A percentile compares a stretch with the other conserved stretches of the same genome.
phyloP scores from a whole-genome alignment of 495 filamentous ascomycete genomes.

The Annulohypoxylon moriforme region DNA sequence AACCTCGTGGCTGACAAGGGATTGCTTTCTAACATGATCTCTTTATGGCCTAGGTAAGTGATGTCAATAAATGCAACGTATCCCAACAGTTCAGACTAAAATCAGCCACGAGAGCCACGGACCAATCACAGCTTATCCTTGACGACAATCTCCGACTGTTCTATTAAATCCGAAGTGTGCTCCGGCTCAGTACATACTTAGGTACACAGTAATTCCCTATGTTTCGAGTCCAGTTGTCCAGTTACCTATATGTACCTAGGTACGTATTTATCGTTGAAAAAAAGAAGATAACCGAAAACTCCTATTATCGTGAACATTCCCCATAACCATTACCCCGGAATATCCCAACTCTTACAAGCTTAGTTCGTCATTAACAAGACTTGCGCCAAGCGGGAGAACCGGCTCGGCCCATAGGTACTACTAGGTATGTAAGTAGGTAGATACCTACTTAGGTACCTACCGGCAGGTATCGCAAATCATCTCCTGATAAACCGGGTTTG shows the following conservation, averaged over 20 bases:
- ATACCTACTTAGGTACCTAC: too few relatives aligned
- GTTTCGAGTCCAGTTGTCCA: too few relatives aligned
- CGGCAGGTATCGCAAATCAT: conserved; percentile 6
- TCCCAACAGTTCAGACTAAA: conserved; percentile 1
- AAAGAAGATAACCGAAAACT: too few relatives aligned
- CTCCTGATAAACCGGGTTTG: background rate
- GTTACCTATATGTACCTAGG: background rate
- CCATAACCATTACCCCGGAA: background rate
- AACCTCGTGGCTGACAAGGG: conserved; percentile 7
- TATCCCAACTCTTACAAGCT: background rate
- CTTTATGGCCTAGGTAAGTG: conserved; percentile 8
- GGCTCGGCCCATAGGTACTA: background rate
- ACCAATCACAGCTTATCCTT: background rate
- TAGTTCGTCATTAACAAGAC: background rate
- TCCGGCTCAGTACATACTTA: background rate
- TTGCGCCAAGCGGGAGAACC: background rate
- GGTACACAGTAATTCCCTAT: too few relatives aligned
- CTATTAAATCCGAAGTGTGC: conserved; percentile 1
- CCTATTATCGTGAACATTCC: background rate
- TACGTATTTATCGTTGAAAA: too few relatives aligned
- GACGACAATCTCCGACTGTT: conserved; percentile 7
- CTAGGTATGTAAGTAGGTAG: background rate
- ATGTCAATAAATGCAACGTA: conserved; percentile 17
- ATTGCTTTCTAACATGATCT: background rate
- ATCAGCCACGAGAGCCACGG: background rate